Evolutionary conservation across 148 eudicot species (phyloP), one percentile per base, ranked within the genome.

Genomic region (Amaranthus hypochondriacus): DNA sequence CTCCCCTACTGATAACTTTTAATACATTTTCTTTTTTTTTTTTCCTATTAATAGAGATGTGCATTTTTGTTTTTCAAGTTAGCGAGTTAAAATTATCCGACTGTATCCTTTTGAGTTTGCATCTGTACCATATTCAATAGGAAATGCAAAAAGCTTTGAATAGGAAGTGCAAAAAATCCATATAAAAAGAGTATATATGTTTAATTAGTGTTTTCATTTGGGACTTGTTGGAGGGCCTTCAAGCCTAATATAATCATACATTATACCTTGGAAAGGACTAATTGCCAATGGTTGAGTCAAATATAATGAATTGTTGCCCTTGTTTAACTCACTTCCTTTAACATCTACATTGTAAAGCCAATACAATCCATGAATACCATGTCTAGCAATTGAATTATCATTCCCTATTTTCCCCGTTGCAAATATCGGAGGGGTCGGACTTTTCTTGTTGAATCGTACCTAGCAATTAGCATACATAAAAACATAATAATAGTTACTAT

Each of bases 291-390:
- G 70, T 78, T 89, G 92, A 12, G 82, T 85, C 44, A 89, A 66
- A 71, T 68, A 86, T 51, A 89, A 76, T 21, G 79, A 78, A 62
- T 89, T 89, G 7, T 77, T 66, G 12, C 92, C 92, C 61, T 78
- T 57, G 7, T 63, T 57, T 4, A 89, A 68, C 52, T 61, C 71
- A 51, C 65, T 62, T n/a, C 81, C 84, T 66, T 73, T 58, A 12
- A 89, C 83, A 44, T 86, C 88, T 4, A 89, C 66, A 65, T 76
- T 81, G 78, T 73, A 89, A 4, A 84, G 62, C 83, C 87, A 74
- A 60, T 84, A 86, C 3, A 89, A 71, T 15, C 92, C 92, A 48
- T 89, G 92, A 68, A 89, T 83, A 6, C 92, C 92, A 72, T 89
- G 92, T 13, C 87, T 81, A 67, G 87, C 87, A 46, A 84, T 77